Conservation (phyloP, 352 stramenopile genomes). For the Bremia lactucae region DNA sequence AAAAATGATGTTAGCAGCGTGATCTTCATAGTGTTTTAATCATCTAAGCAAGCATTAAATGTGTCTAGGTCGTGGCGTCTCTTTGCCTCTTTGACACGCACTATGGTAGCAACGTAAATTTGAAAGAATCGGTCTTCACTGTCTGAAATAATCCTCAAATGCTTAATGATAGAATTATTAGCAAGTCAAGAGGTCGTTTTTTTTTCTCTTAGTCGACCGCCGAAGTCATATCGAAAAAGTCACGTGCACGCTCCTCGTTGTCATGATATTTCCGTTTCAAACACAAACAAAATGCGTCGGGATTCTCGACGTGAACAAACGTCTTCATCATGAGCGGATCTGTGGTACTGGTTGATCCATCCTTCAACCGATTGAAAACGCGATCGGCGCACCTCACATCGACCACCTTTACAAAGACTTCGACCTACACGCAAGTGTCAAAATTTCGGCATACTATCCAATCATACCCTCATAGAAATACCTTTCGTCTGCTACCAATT, state of each 20-base stretch:
- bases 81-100: too few species aligned
- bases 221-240: slow-evolving; percentile 3
- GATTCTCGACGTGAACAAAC: slow-evolving; percentile 4
- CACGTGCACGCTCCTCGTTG: slow-evolving; percentile 1
- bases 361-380: slow-evolving; percentile 9
- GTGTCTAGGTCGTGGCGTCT: too few species aligned
- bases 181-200: too few species aligned
- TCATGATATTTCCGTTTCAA: slow-evolving; percentile 1
- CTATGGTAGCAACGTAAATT: too few species aligned
- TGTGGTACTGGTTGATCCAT: slow-evolving; percentile 6
- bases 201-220: neutral
- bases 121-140: too few species aligned
- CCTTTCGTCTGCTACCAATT: slow-evolving; percentile 3
- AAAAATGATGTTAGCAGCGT: too few species aligned
- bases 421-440: slow-evolving; percentile 4
- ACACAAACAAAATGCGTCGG: slow-evolving; percentile 3
- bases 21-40: too few species aligned
- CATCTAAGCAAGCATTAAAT: too few species aligned
- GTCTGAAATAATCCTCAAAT: too few species aligned
- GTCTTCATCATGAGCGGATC: slow-evolving; percentile 9
- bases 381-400: slow-evolving; percentile 4
- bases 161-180: too few species aligned
- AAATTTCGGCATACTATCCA: slow-evolving; percentile 1
- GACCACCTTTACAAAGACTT: slow-evolving; percentile 7
- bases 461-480: neutral